Evolutionary conservation across 2,329 filamentous ascomycete genomes (phyloP).

Genomic region (Trichoderma sp.): DNA sequence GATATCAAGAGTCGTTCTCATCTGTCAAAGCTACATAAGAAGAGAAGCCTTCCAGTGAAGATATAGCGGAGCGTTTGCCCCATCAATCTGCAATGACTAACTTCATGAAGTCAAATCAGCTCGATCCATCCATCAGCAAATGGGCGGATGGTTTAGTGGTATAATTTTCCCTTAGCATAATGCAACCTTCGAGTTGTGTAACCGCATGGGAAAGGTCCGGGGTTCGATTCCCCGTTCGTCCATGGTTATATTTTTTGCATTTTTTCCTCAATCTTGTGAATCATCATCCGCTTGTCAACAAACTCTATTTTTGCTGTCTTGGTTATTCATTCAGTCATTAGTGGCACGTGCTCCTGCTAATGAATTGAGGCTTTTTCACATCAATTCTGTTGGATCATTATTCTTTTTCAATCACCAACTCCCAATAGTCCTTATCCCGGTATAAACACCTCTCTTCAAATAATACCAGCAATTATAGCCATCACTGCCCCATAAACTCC

Average conservation of each 20-base stretch:
- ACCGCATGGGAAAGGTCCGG: slow-evolving; percentile 27
- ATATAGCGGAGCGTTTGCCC: background rate
- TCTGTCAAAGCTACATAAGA: background rate
- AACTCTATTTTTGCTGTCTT: background rate
- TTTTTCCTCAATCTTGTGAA: background rate
- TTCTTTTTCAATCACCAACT: background rate
- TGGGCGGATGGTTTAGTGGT: slow-evolving; percentile 28
- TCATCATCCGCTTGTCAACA: background rate
- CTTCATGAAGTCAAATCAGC: background rate
- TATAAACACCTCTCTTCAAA: background rate
- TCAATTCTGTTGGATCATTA: background rate
- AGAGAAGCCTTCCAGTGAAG: background rate
- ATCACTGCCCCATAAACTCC: slow-evolving; percentile 42
- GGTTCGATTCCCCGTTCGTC: slow-evolving; percentile 28
- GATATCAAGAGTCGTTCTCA: background rate
- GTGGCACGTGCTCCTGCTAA: background rate
- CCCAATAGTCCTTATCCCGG: no score
- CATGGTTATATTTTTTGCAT: slow-evolving; percentile 12
- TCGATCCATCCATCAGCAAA: background rate
- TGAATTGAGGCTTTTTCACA: background rate
- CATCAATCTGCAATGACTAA: background rate
- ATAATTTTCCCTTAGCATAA: slow-evolving; percentile 28
- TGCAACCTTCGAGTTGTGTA: background rate
- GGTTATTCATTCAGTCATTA: background rate
- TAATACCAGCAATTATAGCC: slow-evolving; percentile 32